These are phyloP conservation scores for Hapsidospora chrysogenum DNA, from an alignment of 495 filamentous ascomycete species.

Conservation along the genomic window DNA sequence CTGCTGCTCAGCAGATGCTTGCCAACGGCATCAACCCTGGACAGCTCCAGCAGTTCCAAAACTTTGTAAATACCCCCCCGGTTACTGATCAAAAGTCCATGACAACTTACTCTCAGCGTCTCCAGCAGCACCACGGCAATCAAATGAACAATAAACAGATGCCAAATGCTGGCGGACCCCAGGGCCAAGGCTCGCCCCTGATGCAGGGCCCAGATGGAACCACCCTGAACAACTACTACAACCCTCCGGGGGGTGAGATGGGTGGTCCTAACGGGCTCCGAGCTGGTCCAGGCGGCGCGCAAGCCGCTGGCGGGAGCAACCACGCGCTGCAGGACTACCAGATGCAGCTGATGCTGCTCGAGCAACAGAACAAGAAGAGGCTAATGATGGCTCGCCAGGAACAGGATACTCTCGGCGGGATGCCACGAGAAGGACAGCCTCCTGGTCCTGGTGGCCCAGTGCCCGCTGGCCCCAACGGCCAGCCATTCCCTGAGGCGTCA, in stretches of 20 bases:
- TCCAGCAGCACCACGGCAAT: conserved; percentile 63
- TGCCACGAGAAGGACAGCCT: conserved; percentile 37
- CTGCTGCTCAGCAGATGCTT: conserved; percentile 44
- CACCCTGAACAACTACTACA: conserved; percentile 51
- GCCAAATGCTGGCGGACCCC: conserved; percentile 31
- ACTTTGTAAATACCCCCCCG: conserved; percentile 44
- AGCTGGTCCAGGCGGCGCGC: conserved; percentile 32
- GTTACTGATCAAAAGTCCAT: conserved; percentile 60
- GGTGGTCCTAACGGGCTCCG: conserved; percentile 36
- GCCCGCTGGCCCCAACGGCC: conserved; percentile 33
- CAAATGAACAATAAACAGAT: conserved; percentile 57
- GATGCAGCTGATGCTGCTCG: conserved; percentile 96
- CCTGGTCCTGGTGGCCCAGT: conserved; percentile 32
- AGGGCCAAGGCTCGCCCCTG: conserved; percentile 62
- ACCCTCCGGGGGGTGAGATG: conserved; percentile 22
- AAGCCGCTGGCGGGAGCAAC: conserved; percentile 44
- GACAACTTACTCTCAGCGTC: conserved; percentile 69
- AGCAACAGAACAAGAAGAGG: conserved; percentile 96
- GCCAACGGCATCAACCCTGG: conserved; percentile 61
- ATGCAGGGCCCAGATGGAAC: conserved; percentile 54
- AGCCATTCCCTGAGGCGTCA: conserved; percentile 52
- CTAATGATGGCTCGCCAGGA: conserved; percentile 95
- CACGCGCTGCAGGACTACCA: conserved; percentile 97
- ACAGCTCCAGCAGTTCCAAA: conserved; percentile 61
- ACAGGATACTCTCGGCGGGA: conserved; percentile 55